Evolutionary conservation across 768 basidiomycete species (phyloP).

Genomic region (Cubamyces lactineus): DNA sequence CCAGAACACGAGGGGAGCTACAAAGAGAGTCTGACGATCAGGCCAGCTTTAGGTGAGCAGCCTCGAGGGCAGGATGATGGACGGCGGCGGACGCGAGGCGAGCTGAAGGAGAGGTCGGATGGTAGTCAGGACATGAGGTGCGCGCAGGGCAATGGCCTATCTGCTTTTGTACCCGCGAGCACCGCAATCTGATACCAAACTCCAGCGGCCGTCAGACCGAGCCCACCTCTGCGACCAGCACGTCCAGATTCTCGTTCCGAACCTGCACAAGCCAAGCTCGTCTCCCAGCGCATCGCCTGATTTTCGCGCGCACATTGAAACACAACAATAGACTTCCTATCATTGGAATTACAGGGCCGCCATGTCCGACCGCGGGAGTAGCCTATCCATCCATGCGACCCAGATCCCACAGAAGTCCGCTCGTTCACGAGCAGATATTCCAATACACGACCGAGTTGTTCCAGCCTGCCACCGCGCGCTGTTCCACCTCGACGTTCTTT

Average conservation of each 20-base stretch:
- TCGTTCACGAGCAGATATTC: constrained; percentile 46
- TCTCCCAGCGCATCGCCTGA: constrained; percentile 8
- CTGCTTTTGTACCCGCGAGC: constrained; percentile 12
- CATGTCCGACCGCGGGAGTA: constrained; percentile 8
- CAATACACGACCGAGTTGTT: constrained; percentile 72
- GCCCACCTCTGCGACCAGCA: neutral
- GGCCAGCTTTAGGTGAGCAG: constrained; percentile 9
- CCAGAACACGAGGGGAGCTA: constrained; percentile 6
- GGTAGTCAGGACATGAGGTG: constrained; percentile 16
- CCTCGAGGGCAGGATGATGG: neutral
- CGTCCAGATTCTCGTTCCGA: neutral
- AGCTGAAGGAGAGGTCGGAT: neutral
- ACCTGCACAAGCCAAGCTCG: neutral
- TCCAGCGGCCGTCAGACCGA: neutral
- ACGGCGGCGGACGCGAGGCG: constrained; percentile 8
- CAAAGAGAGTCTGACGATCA: neutral
- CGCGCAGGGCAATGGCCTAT: constrained; percentile 11
- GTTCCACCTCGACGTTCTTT: constrained; percentile 63
- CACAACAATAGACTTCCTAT: constrained; percentile 4
- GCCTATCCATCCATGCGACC: constrained; percentile 4
- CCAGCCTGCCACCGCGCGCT: constrained; percentile 63
- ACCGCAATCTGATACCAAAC: neutral
- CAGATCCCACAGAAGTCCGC: constrained; percentile 4
- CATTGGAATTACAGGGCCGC: constrained; percentile 4
- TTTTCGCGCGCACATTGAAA: neutral